Conservation (phyloP, 306 rosid genomes). For the Amphicarpaea edgeworthii region DNA sequence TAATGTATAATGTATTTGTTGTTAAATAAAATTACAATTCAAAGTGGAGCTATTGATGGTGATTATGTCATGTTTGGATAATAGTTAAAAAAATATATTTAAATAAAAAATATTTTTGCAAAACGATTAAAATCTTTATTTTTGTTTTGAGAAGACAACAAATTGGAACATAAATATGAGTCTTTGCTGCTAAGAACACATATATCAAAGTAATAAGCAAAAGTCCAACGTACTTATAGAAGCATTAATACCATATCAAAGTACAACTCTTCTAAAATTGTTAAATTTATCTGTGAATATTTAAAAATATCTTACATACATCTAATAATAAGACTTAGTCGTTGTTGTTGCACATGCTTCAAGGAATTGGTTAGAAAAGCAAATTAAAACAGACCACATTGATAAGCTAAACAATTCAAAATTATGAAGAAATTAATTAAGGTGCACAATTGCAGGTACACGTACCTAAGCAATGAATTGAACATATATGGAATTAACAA, state of each 20-base stretch:
- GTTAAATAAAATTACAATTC: background rate
- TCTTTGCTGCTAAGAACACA: too few species aligned
- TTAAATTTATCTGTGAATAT: background rate
- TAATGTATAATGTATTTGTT: too few species aligned
- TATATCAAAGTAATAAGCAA: too few species aligned
- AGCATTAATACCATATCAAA: background rate
- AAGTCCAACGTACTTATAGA: background rate
- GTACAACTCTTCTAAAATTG: background rate
- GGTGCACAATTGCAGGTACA: background rate
- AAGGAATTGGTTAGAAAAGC: background rate
- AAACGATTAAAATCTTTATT: too few species aligned
- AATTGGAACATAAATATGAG: too few species aligned
- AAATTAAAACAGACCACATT: background rate
- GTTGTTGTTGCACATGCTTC: background rate
- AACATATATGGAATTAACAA: background rate
- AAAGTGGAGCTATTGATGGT: too few species aligned
- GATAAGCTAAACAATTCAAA: background rate
- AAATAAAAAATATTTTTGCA: too few species aligned
- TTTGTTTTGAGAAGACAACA: too few species aligned
- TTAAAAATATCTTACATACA: background rate
- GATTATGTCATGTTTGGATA: too few species aligned
- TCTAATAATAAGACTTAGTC: background rate
- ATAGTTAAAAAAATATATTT: too few species aligned
- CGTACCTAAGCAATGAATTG: background rate
- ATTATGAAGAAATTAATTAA: too few species aligned